These are phyloP conservation scores for Trichocladium antarcticum DNA, from an alignment of 495 filamentous ascomycete genomes.

Conservation along the genomic window DNA sequence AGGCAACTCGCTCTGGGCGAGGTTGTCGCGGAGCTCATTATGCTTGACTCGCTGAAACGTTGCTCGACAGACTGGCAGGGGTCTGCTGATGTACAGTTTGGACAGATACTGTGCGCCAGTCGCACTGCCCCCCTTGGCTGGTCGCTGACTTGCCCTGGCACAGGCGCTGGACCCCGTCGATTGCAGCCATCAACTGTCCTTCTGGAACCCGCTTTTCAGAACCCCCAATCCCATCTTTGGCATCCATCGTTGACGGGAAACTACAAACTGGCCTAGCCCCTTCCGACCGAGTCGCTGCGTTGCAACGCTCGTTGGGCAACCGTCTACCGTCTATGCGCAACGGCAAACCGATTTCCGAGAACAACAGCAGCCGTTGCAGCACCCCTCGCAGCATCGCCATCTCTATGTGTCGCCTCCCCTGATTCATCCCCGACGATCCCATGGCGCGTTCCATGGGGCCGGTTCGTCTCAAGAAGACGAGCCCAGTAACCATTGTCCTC, in stretches of 20 bases:
- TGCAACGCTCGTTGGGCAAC: neutral
- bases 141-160: too few species aligned
- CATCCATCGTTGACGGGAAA: neutral
- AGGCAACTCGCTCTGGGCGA: too few species aligned
- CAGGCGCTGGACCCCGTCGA: conserved; percentile 5
- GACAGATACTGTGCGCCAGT: neutral
- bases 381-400: neutral
- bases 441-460: conserved; percentile 46
- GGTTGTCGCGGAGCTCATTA: neutral
- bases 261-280: neutral
- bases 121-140: neutral
- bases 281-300: neutral
- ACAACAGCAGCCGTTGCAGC: neutral
- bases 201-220: conserved; percentile 1
- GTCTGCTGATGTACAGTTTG: neutral
- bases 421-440: conserved; percentile 17
- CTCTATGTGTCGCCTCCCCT: conserved; percentile 18
- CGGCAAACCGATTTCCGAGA: neutral
- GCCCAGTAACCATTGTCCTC: conserved; percentile 39
- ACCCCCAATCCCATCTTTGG: neutral
- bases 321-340: neutral
- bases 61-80: neutral
- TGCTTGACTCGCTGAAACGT: neutral
- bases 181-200: conserved; percentile 14
- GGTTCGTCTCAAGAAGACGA: conserved; percentile 46